phyloP scores from a whole-genome alignment of 1,139 yeast species.

The Yamadazyma taylorii region DNA sequence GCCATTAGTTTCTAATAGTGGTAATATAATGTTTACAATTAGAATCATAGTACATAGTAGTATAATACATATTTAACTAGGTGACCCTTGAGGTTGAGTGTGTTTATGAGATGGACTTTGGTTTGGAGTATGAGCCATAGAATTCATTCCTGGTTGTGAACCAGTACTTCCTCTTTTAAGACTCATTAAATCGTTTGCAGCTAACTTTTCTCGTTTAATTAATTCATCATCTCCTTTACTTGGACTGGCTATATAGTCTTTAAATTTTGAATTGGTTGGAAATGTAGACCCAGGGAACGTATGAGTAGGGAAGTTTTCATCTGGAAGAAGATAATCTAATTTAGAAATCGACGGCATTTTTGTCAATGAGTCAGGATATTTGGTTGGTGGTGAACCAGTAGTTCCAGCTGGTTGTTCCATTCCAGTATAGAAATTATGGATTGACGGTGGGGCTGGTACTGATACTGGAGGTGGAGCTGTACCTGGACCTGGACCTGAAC shows the following conservation, averaged over 20 bases:
- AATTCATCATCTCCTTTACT: conserved; percentile 10
- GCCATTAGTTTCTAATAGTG: too few species aligned
- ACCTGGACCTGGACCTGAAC: too few species aligned
- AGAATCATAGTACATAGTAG: too few species aligned
- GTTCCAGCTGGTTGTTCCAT: neutral
- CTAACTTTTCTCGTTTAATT: conserved; percentile 36
- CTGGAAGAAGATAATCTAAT: conserved; percentile 31
- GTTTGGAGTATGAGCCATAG: conserved; percentile 1
- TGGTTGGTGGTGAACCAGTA: conserved; percentile 6
- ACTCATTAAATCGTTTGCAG: conserved; percentile 37
- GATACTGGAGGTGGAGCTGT: conserved; percentile 1
- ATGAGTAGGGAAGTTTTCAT: conserved; percentile 25
- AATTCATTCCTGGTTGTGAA: too few species aligned
- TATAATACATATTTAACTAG: too few species aligned
- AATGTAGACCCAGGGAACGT: conserved; percentile 12
- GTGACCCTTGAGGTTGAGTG: neutral
- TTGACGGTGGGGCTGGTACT: conserved; percentile 8
- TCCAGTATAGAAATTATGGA: conserved; percentile 9
- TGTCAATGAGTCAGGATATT: conserved; percentile 12
- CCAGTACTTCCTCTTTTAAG: conserved; percentile 18
- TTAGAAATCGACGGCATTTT: conserved; percentile 31
- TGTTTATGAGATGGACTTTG: neutral
- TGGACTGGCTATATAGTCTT: conserved; percentile 6
- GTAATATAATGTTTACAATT: too few species aligned
- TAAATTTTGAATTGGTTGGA: conserved; percentile 5